Conservation (phyloP, 2,329 filamentous ascomycete species). For the Venturia effusa region DNA sequence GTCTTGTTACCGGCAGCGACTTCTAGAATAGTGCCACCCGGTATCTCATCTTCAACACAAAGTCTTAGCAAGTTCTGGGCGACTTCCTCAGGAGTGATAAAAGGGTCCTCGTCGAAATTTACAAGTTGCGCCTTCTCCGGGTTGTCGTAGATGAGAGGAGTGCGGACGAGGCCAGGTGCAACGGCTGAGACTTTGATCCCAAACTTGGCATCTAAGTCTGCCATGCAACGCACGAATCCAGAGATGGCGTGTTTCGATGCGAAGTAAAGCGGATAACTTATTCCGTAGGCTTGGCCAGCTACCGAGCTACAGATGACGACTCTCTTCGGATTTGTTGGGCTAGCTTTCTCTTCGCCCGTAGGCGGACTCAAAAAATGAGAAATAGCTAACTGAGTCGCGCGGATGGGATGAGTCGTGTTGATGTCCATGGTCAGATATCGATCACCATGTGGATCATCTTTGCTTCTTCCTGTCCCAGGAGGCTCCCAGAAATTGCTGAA, state of each 20-base stretch:
- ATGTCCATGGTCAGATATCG: conserved; percentile 32
- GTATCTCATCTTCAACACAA: conserved; percentile 4
- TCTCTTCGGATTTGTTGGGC: conserved; percentile 32
- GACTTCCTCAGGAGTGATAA: conserved; percentile 43
- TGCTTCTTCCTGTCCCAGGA: conserved; percentile 22
- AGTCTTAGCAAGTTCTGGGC: conserved; percentile 15
- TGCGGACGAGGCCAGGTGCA: conserved; percentile 49
- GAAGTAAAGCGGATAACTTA: conserved; percentile 32
- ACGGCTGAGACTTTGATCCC: conserved; percentile 50
- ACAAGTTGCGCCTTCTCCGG: conserved; percentile 47
- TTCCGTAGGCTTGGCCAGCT: conserved; percentile 29
- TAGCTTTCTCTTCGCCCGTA: conserved; percentile 21
- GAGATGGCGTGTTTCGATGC: conserved; percentile 36
- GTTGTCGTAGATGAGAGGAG: conserved; percentile 50
- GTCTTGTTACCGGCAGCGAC: not conserved
- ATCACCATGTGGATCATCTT: conserved; percentile 21
- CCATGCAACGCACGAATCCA: conserved; percentile 40
- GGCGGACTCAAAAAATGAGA: conserved; percentile 29
- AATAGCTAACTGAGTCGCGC: conserved; percentile 36
- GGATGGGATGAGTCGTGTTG: conserved; percentile 38
- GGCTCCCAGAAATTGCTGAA: conserved; percentile 39
- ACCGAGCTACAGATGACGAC: conserved; percentile 34
- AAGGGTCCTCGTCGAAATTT: conserved; percentile 36
- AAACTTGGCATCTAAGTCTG: conserved; percentile 34
- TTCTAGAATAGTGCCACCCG: conserved; percentile 11